A percentile compares a stretch with the other conserved stretches of the same genome.
phyloP scores from a whole-genome alignment of 164 flowering plant genomes.

The Annona cherimola region DNA sequence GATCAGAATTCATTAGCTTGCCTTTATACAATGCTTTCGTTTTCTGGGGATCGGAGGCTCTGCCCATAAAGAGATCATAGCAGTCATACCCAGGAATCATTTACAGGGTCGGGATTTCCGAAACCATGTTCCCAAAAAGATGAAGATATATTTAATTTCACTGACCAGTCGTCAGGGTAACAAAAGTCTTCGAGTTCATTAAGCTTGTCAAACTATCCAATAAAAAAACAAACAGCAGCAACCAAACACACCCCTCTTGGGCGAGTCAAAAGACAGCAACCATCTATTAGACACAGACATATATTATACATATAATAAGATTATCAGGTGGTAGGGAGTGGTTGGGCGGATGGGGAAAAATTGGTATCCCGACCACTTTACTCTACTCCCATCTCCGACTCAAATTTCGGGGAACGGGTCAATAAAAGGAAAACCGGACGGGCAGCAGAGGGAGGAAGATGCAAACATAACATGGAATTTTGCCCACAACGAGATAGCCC shows the following conservation, averaged over 20 bases:
- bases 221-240: slow-evolving; percentile 10
- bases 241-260: slow-evolving; percentile 12
- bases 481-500: background rate
- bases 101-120: too few species aligned
- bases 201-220: slow-evolving; percentile 12
- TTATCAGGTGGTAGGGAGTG: slow-evolving; percentile 16
- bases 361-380: background rate
- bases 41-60: too few species aligned
- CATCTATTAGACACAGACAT: background rate
- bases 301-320: background rate
- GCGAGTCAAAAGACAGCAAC: slow-evolving; percentile 9
- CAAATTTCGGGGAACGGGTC: background rate
- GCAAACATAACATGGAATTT: background rate
- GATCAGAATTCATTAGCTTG: too few species aligned
- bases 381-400: background rate
- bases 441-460: background rate
- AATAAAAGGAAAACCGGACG: background rate
- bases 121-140: too few species aligned
- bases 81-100: too few species aligned
- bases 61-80: too few species aligned
- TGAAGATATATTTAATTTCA: too few species aligned
- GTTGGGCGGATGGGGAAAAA: slow-evolving; percentile 6
- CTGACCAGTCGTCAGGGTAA: background rate
- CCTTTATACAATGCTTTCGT: too few species aligned
- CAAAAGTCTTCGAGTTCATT: background rate